Evolutionary conservation across 306 rosid genomes (phyloP).

Genomic region (Cicer judaicum): DNA sequence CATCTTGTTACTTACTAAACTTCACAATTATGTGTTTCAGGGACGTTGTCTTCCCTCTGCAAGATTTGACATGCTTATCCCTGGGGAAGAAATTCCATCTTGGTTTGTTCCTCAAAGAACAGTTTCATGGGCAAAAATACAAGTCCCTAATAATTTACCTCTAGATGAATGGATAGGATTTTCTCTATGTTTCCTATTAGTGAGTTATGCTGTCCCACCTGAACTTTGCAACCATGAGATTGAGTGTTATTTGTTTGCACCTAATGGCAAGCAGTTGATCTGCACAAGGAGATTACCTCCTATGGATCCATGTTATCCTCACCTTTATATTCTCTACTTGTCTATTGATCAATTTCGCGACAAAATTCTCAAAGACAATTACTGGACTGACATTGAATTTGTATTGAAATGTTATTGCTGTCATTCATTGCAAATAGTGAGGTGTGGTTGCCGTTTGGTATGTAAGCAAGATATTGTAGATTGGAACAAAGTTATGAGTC

Average conservation of each 20-base stretch:
- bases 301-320: conserved; percentile 23
- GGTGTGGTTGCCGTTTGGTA: conserved; percentile 25
- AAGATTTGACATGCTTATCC: conserved; percentile 35
- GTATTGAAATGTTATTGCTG: conserved; percentile 21
- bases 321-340: conserved; percentile 35
- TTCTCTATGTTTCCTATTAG: conserved; percentile 41
- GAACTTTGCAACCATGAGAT: conserved; percentile 10
- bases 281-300: background rate
- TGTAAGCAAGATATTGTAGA: conserved; percentile 33
- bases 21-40: conserved; percentile 34
- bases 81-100: conserved; percentile 35
- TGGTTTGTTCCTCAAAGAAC: conserved; percentile 33
- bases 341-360: background rate
- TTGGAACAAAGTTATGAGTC: background rate
- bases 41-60: background rate
- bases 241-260: background rate
- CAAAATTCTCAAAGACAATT: background rate
- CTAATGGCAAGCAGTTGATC: conserved; percentile 6
- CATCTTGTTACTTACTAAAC: background rate
- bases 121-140: conserved; percentile 5
- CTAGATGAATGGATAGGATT: conserved; percentile 28
- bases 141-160: conserved; percentile 13
- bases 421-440: conserved; percentile 15
- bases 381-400: conserved; percentile 19
- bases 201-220: conserved; percentile 4